Conservation (phyloP, 2,329 filamentous ascomycete genomes). For the Aspergillus sp. region DNA sequence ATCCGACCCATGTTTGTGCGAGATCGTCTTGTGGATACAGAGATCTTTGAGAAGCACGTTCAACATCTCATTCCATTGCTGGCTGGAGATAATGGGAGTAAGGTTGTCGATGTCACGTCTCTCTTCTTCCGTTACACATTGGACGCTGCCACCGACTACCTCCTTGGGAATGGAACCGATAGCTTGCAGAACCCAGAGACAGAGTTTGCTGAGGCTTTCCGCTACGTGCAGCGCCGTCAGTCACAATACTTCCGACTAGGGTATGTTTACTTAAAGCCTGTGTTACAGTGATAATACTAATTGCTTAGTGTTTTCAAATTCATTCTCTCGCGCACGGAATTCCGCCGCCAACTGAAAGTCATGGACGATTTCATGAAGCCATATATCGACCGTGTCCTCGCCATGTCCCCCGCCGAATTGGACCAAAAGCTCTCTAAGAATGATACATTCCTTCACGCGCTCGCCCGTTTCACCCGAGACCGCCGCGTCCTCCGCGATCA, state of each 20-base stretch:
- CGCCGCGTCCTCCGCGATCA: slow-evolving; percentile 73
- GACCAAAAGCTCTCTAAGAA: slow-evolving; percentile 67
- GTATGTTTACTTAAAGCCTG: slow-evolving; percentile 32
- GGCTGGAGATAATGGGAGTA: slow-evolving; percentile 45
- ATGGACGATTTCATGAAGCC: slow-evolving; percentile 75
- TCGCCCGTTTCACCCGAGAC: slow-evolving; percentile 74
- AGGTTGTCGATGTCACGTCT: slow-evolving; percentile 68
- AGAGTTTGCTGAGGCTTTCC: slow-evolving; percentile 78
- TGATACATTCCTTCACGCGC: slow-evolving; percentile 83
- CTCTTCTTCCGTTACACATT: slow-evolving; percentile 81
- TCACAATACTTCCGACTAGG: slow-evolving; percentile 65
- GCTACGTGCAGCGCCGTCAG: slow-evolving; percentile 74
- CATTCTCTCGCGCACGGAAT: slow-evolving; percentile 64
- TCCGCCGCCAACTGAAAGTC: slow-evolving; percentile 62
- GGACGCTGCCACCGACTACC: slow-evolving; percentile 81
- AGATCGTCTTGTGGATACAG: slow-evolving; percentile 78
- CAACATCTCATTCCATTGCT: slow-evolving; percentile 70
- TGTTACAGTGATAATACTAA: neutral
- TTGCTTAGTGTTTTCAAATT: slow-evolving; percentile 55
- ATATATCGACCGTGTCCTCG: slow-evolving; percentile 74
- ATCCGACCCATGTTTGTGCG: slow-evolving; percentile 85
- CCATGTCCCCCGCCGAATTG: slow-evolving; percentile 69
- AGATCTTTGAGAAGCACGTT: slow-evolving; percentile 79
- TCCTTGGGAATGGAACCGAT: slow-evolving; percentile 73
- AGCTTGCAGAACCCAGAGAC: slow-evolving; percentile 61